These are phyloP conservation scores for Hemisphaericaspora xylofermentans DNA, from an alignment of 1,139 yeast species.

Conservation along the genomic window DNA sequence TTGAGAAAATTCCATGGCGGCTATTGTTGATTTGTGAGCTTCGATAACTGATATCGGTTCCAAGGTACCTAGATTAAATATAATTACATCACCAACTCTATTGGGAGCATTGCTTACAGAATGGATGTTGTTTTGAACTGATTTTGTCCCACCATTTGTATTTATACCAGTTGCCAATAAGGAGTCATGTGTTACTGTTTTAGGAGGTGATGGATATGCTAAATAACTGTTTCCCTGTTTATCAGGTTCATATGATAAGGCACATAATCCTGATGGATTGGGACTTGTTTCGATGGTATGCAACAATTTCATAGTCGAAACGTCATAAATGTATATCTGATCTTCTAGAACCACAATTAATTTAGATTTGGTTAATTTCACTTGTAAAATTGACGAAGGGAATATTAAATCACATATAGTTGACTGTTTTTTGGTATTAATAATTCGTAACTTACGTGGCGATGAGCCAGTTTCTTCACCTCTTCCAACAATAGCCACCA, in stretches of 20 bases:
- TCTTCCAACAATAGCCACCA: conserved; percentile 81
- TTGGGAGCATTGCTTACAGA: conserved; percentile 48
- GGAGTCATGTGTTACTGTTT: conserved; percentile 46
- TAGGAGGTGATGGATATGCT: conserved; percentile 86
- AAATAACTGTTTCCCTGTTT: conserved; percentile 56
- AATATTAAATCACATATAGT: conserved; percentile 86
- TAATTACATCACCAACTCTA: conserved; percentile 82
- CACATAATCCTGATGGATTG: conserved; percentile 60
- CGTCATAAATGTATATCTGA: conserved; percentile 87
- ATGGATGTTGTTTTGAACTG: conserved; percentile 41
- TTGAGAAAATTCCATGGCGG: conserved; percentile 71
- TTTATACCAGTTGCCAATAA: conserved; percentile 43
- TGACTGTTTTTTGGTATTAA: conserved; percentile 73
- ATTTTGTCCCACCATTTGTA: conserved; percentile 47
- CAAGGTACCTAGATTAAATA: conserved; percentile 72
- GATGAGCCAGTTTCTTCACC: conserved; percentile 82
- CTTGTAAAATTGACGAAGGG: conserved; percentile 78
- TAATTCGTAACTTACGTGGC: conserved; percentile 75
- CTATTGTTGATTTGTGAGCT: conserved; percentile 86
- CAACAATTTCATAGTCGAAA: conserved; percentile 79
- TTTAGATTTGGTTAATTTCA: conserved; percentile 72
- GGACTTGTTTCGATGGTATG: conserved; percentile 86
- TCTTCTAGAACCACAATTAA: conserved; percentile 77
- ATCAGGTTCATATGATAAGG: conserved; percentile 69
- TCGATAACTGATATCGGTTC: conserved; percentile 89